phyloP scores from a whole-genome alignment of 768 basidiomycete genomes.

The Pleurotus salmoneostramineus region DNA sequence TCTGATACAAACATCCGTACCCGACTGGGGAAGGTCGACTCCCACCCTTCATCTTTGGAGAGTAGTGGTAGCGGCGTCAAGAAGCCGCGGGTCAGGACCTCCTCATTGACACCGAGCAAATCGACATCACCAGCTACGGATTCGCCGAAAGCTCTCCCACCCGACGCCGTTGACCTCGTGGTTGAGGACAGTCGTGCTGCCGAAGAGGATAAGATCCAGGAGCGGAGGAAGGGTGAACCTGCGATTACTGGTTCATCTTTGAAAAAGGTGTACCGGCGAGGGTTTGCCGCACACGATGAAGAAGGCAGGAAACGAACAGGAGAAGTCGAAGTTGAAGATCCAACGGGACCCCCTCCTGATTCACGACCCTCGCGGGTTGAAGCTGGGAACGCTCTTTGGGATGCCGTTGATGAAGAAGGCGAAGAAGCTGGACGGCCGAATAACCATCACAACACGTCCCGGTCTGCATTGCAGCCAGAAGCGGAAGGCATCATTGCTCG shows the following conservation, averaged over 20 bases:
- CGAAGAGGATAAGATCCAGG: conserved; percentile 46
- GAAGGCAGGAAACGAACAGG: conserved; percentile 33
- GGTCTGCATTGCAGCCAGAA: not conserved
- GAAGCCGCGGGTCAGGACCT: conserved; percentile 11
- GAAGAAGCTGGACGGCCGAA: conserved; percentile 18
- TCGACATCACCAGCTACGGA: conserved; percentile 18
- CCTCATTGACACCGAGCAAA: conserved; percentile 25
- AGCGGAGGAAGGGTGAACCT: conserved; percentile 64
- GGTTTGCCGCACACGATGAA: conserved; percentile 34
- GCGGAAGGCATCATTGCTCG: conserved; percentile 25
- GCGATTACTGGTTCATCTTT: conserved; percentile 34
- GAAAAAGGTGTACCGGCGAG: conserved; percentile 50
- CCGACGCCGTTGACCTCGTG: conserved; percentile 88
- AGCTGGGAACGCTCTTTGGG: conserved; percentile 36
- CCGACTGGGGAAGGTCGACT: conserved; percentile 11
- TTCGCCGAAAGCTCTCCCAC: conserved; percentile 35
- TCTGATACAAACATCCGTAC: conserved; percentile 4
- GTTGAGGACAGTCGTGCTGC: conserved; percentile 63
- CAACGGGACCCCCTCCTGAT: conserved; percentile 6
- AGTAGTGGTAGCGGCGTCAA: conserved; percentile 18
- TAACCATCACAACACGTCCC: conserved; percentile 4
- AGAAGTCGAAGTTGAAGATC: conserved; percentile 19
- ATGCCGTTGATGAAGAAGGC: conserved; percentile 27
- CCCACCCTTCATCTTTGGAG: conserved; percentile 21
- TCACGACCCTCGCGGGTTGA: conserved; percentile 22